Evolutionary conservation across 2,329 filamentous ascomycete species (phyloP).

Genomic region (Fusarium pseudocircinatum): DNA sequence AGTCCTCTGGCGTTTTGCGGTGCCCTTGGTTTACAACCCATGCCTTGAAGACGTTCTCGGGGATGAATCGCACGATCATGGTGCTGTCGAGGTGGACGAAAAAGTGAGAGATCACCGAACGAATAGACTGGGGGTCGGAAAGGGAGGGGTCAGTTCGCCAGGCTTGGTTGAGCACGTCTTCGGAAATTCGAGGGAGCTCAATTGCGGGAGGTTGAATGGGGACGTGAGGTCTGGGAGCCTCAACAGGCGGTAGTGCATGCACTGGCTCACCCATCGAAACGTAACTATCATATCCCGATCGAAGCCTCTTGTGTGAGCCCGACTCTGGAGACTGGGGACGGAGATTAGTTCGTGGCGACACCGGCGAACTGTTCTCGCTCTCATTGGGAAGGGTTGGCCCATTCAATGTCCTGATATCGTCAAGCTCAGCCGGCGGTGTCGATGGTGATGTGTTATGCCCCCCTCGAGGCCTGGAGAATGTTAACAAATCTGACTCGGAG

Average conservation of each 20-base stretch:
- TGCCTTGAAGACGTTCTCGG: conserved; percentile 51
- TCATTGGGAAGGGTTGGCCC: conserved; percentile 49
- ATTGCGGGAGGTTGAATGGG: conserved; percentile 49
- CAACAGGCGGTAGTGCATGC: conserved; percentile 45
- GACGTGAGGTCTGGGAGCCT: conserved; percentile 50
- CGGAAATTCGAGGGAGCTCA: conserved; percentile 59
- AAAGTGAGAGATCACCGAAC: conserved; percentile 52
- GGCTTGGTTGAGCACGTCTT: conserved; percentile 58
- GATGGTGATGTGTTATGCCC: conserved; percentile 67
- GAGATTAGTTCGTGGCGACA: conserved; percentile 57
- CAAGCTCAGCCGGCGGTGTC: conserved; percentile 61
- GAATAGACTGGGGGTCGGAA: conserved; percentile 54
- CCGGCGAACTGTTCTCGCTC: conserved; percentile 58
- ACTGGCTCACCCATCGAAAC: conserved; percentile 49
- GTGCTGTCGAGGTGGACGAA: conserved; percentile 55
- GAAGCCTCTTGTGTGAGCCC: conserved; percentile 59
- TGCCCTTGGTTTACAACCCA: conserved; percentile 50
- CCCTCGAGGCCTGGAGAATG: conserved; percentile 60
- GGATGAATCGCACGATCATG: conserved; percentile 55
- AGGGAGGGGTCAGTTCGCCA: conserved; percentile 63
- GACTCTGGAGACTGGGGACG: conserved; percentile 47
- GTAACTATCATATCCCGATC: conserved; percentile 59
- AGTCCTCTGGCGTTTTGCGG: conserved; percentile 53
- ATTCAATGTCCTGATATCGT: conserved; percentile 53
- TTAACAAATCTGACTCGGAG: conserved; percentile 1